Percentiles rank a stretch among this genome's conserved stretches.
phyloP scores from a whole-genome alignment of 176 grass and related monocot genomes.

The Hordeum vulgare region DNA sequence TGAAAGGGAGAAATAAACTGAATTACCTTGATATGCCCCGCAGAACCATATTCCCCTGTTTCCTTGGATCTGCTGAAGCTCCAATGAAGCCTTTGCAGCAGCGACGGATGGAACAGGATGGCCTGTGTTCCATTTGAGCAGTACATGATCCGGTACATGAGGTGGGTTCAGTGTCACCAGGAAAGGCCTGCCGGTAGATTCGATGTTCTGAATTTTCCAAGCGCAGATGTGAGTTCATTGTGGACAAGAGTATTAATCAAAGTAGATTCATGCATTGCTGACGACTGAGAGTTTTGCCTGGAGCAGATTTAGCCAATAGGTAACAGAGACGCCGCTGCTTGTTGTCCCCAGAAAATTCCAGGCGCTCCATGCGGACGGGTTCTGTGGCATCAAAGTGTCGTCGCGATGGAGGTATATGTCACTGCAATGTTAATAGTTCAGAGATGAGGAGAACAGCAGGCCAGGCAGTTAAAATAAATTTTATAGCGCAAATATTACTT shows the following conservation, averaged over 20 bases:
- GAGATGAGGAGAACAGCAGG: neutral
- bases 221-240: neutral
- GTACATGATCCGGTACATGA: constrained; percentile 46
- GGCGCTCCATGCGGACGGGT: constrained; percentile 77
- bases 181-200: constrained; percentile 40
- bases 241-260: neutral
- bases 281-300: constrained; percentile 37
- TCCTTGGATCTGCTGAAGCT: constrained; percentile 70
- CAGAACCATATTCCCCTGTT: constrained; percentile 79
- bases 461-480: neutral
- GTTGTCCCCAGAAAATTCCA: constrained; percentile 88
- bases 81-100: constrained; percentile 61
- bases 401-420: constrained; percentile 87
- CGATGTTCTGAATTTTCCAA: constrained; percentile 55
- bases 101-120: constrained; percentile 82
- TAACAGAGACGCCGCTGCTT: constrained; percentile 53
- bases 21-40: constrained; percentile 78
- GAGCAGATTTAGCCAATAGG: constrained; percentile 89
- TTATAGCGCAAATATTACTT: neutral
- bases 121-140: constrained; percentile 76
- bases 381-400: constrained; percentile 69
- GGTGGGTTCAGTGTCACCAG: constrained; percentile 82
- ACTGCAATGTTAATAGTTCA: constrained; percentile 24
- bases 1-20: neutral
- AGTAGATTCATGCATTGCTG: neutral